Evolutionary conservation across 2,329 filamentous ascomycete species (phyloP), one percentile per base, ranked within the genome.

Genomic region (Elsinoe australis): DNA sequence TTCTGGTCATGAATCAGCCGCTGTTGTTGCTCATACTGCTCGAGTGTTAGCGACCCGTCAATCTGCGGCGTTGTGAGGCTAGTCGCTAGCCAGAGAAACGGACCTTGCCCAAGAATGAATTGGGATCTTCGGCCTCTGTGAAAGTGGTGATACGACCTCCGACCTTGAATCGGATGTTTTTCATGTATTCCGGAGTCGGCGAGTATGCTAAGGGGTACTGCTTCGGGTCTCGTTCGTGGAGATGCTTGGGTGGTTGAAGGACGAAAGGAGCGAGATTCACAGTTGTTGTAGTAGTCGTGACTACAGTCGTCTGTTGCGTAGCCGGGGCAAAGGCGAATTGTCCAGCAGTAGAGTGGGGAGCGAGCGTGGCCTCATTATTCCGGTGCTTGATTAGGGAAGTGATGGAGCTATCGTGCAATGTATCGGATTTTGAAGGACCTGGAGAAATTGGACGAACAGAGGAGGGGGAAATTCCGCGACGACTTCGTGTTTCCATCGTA

Each of bases 211-310:
- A 73, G 31, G 92, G 92, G 64, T 94, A 98, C 58, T 92, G 80
- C 64, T 94, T 94, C 10, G 83, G 75, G 65, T 96, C 88, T 50
- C 95, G 78, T 47, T 82, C 76, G 51, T 77, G 72, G 26, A 88
- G 74, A 45, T 80, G 78, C 47, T 79, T 78, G 18, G 87, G 83
- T 51, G 85, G 78, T 55, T 80, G 81, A 56, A 95, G 79, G 49
- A 86, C 73, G 50, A 95, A 72, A n/a, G 87, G 87, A 38, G 90
- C 89, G 56, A 92, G 94, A 12, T 72, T 66, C 67, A 87, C 74
- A 64, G 82, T 87, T 1, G 89, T 94, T 0, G 87, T 94, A 0
- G 88, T 95, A 0, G 89, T 95, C 0, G 90, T 95, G 1, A 89
- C 95, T 53, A 95, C 80, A 8, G 81, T 74, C 0, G 79, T 82